phyloP scores from a whole-genome alignment of 306 rosid genomes.

The Astragalus membranaceus region DNA sequence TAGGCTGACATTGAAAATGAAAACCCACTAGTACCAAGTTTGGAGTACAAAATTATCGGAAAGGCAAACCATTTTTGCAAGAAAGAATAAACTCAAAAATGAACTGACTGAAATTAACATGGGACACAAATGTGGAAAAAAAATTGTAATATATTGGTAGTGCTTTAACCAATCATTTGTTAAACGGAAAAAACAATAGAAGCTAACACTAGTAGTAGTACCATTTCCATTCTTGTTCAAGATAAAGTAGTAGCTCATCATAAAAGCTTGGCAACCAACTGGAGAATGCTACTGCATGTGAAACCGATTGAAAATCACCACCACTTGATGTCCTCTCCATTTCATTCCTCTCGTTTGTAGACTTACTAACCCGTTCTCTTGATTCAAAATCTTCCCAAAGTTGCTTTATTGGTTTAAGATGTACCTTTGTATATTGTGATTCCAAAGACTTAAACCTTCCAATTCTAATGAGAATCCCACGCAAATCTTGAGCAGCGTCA shows the following conservation, averaged over 20 bases:
- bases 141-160: not conserved
- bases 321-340: slow-evolving; percentile 44
- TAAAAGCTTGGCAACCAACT: slow-evolving; percentile 93
- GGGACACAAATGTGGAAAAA: not conserved
- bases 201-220: slow-evolving; percentile 28
- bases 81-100: slow-evolving; percentile 4
- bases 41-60: not conserved
- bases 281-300: slow-evolving; percentile 51
- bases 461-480: slow-evolving; percentile 88
- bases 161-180: not conserved
- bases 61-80: slow-evolving; percentile 3
- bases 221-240: slow-evolving; percentile 99
- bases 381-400: slow-evolving; percentile 90
- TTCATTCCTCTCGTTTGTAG: slow-evolving; percentile 54
- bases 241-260: slow-evolving; percentile 90
- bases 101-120: not conserved
- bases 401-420: slow-evolving; percentile 78
- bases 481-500: slow-evolving; percentile 78
- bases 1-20: not conserved
- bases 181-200: not conserved
- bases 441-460: slow-evolving; percentile 97
- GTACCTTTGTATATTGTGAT: slow-evolving; percentile 84
- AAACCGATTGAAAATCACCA: slow-evolving; percentile 45
- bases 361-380: slow-evolving; percentile 49
- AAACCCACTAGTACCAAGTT: slow-evolving; percentile 5